Conservation (phyloP, 345 rosid genomes). For the Rhodamnia argentea region DNA sequence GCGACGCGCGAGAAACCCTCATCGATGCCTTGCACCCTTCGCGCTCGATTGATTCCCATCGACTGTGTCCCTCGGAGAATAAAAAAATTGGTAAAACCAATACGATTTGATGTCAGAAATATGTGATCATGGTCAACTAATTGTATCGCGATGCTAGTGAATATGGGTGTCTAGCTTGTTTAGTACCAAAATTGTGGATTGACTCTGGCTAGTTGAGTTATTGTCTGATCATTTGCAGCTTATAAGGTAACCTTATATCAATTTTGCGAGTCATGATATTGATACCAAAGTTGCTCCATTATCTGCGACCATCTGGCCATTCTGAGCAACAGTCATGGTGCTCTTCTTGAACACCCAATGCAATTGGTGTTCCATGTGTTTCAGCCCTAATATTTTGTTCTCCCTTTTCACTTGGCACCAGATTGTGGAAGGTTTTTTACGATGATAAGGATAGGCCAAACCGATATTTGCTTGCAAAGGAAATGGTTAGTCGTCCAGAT, state of each 20-base stretch:
- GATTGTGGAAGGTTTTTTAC: conserved; percentile 87
- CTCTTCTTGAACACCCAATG: neutral
- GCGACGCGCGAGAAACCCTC: too few relatives aligned
- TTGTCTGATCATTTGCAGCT: neutral
- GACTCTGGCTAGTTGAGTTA: neutral
- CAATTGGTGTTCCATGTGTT: neutral
- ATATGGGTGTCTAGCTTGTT: neutral
- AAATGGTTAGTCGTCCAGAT: conserved; percentile 73
- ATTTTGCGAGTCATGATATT: neutral
- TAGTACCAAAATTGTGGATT: neutral
- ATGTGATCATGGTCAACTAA: neutral
- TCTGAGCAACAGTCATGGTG: too few relatives aligned
- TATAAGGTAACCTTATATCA: neutral
- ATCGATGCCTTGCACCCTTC: too few relatives aligned
- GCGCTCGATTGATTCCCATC: too few relatives aligned
- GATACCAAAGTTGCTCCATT: neutral
- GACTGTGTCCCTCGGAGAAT: too few relatives aligned
- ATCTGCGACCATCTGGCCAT: too few relatives aligned
- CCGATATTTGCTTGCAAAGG: conserved; percentile 82
- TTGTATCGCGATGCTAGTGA: neutral
- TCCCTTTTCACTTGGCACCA: conserved; percentile 5
- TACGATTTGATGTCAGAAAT: neutral
- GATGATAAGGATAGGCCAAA: conserved; percentile 73
- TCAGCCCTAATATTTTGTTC: neutral
- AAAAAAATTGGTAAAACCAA: neutral